Evolutionary conservation across 2,329 filamentous ascomycete species (phyloP).

Genomic region (Colletotrichum spinosum): DNA sequence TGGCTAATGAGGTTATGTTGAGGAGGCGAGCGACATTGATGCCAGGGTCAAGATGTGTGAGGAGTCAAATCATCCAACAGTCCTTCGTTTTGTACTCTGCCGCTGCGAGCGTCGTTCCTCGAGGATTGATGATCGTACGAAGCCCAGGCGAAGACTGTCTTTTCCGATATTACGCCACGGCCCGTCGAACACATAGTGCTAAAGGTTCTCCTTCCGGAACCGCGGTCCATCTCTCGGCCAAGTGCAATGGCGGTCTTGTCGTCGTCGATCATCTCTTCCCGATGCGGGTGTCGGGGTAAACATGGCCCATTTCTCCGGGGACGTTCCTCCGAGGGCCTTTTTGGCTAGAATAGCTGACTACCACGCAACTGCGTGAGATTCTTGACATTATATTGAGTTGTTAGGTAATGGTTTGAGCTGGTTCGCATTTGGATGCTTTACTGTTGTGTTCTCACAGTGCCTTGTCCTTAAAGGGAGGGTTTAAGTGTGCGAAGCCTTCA

Average conservation of each 20-base stretch:
- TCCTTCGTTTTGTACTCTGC: too few relatives aligned
- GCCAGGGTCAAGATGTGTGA: too few relatives aligned
- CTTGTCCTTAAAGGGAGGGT: too few relatives aligned
- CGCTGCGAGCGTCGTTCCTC: too few relatives aligned
- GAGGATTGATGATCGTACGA: not conserved
- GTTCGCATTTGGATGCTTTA: too few relatives aligned
- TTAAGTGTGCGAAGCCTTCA: too few relatives aligned
- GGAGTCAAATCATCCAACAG: too few relatives aligned
- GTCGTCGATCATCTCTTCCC: not conserved
- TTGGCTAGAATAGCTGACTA: too few relatives aligned
- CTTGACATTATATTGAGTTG: not conserved
- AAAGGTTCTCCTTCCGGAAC: not conserved
- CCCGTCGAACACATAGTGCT: not conserved
- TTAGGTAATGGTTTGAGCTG: too few relatives aligned
- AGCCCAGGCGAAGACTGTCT: not conserved
- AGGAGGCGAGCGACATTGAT: too few relatives aligned
- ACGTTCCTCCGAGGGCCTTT: not conserved
- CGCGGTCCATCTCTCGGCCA: conserved; percentile 13
- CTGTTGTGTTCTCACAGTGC: too few relatives aligned
- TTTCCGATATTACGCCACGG: not conserved
- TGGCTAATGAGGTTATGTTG: too few relatives aligned
- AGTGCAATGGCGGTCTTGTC: not conserved
- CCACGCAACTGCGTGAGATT: not conserved
- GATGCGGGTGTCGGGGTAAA: conserved; percentile 4
- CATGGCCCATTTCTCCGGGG: not conserved